Conservation (phyloP, 179 eudicot species). For the Spinacia oleracea region DNA sequence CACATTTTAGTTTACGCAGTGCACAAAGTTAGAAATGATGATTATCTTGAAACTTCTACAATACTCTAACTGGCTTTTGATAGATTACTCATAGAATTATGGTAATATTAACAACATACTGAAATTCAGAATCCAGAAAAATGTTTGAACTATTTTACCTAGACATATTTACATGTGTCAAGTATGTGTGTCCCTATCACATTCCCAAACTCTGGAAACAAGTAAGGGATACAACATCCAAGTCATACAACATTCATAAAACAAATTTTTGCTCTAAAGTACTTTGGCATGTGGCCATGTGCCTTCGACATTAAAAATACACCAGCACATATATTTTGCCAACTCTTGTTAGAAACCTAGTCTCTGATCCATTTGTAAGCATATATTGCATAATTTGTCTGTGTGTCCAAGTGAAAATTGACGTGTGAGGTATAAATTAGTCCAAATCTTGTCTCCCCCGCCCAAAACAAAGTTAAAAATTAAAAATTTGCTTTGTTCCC, state of each 20-base stretch:
- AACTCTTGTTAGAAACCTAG: not conserved
- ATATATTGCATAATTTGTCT: no score
- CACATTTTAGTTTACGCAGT: no score
- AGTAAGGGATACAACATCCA: no score
- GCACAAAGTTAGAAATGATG: not conserved
- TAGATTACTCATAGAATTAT: no score
- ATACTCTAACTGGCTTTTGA: not conserved
- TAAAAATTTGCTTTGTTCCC: not conserved
- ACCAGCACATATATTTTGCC: not conserved
- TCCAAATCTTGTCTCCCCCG: not conserved
- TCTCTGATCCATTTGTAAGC: not conserved
- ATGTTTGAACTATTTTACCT: not conserved
- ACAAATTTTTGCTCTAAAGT: not conserved
- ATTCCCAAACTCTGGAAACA: not conserved
- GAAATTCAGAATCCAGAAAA: not conserved
- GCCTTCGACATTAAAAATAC: not conserved
- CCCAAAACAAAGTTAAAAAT: no score
- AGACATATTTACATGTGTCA: not conserved
- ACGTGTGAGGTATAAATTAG: not conserved
- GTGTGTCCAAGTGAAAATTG: no score
- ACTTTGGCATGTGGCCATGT: not conserved
- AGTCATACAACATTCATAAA: no score
- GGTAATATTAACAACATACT: no score
- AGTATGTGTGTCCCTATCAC: not conserved
- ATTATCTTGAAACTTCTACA: not conserved